Percentiles rank a stretch among this genome's conserved stretches.
phyloP scores from a whole-genome alignment of 768 basidiomycete genomes.

The Boletus bicolor region DNA sequence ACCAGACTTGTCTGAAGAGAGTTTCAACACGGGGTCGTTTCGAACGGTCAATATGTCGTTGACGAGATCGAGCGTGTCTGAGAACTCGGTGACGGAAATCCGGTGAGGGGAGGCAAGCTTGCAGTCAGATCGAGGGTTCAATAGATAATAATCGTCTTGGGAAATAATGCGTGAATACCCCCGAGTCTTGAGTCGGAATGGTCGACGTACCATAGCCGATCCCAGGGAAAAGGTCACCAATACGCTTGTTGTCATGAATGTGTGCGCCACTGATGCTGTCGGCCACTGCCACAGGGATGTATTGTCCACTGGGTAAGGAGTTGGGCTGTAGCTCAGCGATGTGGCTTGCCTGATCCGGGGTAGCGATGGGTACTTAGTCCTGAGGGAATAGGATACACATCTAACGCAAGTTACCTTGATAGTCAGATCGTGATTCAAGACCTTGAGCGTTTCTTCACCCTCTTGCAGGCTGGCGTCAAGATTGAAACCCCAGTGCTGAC shows the following conservation, averaged over 20 bases:
- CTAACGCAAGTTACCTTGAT: constrained; percentile 33
- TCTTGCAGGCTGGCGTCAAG: constrained; percentile 61
- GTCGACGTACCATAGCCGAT: constrained; percentile 52
- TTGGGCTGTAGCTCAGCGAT: constrained; percentile 50
- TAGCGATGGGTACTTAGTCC: not conserved
- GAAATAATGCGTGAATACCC: not conserved
- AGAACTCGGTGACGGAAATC: constrained; percentile 42
- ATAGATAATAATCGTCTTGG: constrained; percentile 64
- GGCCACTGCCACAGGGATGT: constrained; percentile 43
- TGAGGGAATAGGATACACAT: not conserved
- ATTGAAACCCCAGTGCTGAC: constrained; percentile 81
- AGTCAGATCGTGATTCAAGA: constrained; percentile 48
- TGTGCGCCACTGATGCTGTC: constrained; percentile 39
- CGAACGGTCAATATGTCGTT: constrained; percentile 30
- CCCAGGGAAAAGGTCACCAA: constrained; percentile 57
- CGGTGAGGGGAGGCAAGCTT: constrained; percentile 43
- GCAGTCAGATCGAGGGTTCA: constrained; percentile 39
- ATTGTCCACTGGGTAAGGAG: constrained; percentile 51
- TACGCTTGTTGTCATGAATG: constrained; percentile 45
- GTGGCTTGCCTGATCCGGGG: constrained; percentile 43
- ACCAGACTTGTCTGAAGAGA: constrained; percentile 57
- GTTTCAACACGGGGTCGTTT: constrained; percentile 46
- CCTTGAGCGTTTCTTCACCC: constrained; percentile 40
- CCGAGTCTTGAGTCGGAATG: not conserved
- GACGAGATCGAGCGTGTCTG: constrained; percentile 42